Base-by-base conservation (phyloP, 306 rosid genomes). In the Abrus precatorius region DNA sequence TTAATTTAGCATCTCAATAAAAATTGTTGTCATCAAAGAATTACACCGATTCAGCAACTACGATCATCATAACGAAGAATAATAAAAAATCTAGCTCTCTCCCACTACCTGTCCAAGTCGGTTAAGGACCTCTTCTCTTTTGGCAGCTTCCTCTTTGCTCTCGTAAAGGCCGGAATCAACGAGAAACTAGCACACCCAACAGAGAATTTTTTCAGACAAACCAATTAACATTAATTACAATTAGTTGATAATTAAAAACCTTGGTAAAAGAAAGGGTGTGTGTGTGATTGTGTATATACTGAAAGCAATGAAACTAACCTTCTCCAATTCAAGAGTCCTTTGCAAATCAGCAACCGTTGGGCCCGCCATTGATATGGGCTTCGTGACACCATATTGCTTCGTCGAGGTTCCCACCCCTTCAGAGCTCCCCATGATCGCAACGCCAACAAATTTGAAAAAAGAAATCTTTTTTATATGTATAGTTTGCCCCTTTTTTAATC, bases 351-450 rank as follows among this genome's bases (percentile, higher is more conserved):
- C 49, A 36, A 34, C 82, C 1, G 77, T 80, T 1, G 98, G 97
- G 9, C 91, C 93, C 38, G 97, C 89, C 80, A 13, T 70, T 27
- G 97, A 90, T 69, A 91, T 84, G 2, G 98, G 88, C 74, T 89
- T 85, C 0, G 98, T 91, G 52, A 91, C 95, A 5, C 95, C 98
- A 5, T 67, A 77, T 67, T 87, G 89, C 71, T 74, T 29, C 59
- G 78, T 62, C 53, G 90, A 44, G 41, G 62, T 33, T 30, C 74
- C 82, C 86, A 83, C 34, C 64, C 87, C 82, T 78, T 90, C 94
- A 4, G 89, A 73, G 33, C 85, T 82, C 72, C 84, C 93, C 98
- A 88, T 84, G 52, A 84, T 85, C 87, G 32, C 86, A 80, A 56
- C 69, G 59, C 61, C 61, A 32, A 43, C 38, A 38, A 9, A 52